Evolutionary conservation across 352 stramenopile species (phyloP).

Genomic region (Globisporangium ultimum): DNA sequence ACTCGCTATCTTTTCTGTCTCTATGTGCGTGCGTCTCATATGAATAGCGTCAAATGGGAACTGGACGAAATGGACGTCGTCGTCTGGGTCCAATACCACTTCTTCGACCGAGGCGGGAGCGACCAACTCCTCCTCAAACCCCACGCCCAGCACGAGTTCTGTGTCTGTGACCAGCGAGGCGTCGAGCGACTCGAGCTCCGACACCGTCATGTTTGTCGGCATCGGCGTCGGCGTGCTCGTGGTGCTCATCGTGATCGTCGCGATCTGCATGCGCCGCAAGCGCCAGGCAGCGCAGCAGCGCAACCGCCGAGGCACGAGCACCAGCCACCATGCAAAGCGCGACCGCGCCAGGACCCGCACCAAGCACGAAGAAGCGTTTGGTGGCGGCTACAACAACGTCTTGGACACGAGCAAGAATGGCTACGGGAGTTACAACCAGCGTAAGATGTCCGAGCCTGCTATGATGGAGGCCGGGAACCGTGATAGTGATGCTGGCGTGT

Average conservation of each 20-base stretch:
- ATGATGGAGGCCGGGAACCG: slow-evolving; percentile 34
- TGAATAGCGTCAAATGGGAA: slow-evolving; percentile 19
- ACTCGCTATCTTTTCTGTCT: background rate
- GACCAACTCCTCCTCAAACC: slow-evolving; percentile 11
- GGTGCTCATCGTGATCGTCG: slow-evolving; percentile 42
- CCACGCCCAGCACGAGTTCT: slow-evolving; percentile 12
- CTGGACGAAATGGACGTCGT: slow-evolving; percentile 14
- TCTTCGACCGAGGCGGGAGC: slow-evolving; percentile 15
- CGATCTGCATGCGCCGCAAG: slow-evolving; percentile 45
- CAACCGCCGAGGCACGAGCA: slow-evolving; percentile 11
- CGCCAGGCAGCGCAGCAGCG: slow-evolving; percentile 2
- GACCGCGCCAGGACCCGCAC: slow-evolving; percentile 25
- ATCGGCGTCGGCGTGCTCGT: slow-evolving; percentile 54
- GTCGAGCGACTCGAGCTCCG: slow-evolving; percentile 8
- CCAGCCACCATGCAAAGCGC: slow-evolving; percentile 25
- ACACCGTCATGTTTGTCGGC: slow-evolving; percentile 43
- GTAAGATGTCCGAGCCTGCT: slow-evolving; percentile 33
- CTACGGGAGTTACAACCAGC: slow-evolving; percentile 26
- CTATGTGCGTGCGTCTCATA: background rate
- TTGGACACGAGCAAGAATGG: slow-evolving; percentile 49
- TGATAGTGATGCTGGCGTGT: slow-evolving; percentile 13
- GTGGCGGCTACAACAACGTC: slow-evolving; percentile 45
- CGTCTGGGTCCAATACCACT: slow-evolving; percentile 8
- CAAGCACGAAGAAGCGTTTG: slow-evolving; percentile 35
- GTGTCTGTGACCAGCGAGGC: background rate